These are phyloP conservation scores for Chrysanthemum seticuspe DNA, from an alignment of 129 eudicot species.

Conservation along the genomic window DNA sequence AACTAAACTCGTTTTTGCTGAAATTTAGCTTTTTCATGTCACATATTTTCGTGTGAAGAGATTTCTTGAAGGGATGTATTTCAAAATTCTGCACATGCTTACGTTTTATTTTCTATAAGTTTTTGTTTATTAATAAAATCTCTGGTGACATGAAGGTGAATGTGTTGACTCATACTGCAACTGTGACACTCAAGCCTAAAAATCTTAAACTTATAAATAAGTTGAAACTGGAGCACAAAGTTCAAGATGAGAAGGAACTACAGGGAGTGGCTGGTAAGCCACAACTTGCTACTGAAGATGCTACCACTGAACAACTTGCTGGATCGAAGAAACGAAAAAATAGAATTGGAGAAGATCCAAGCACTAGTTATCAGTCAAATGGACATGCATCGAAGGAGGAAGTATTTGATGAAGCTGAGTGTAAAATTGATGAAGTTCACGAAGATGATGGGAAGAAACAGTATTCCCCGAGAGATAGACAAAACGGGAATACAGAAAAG, in stretches of 20 bases:
- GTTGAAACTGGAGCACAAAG: conserved; percentile 37
- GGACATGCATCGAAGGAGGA: conserved; percentile 18
- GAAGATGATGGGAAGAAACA: conserved; percentile 13
- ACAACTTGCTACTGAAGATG: not conserved
- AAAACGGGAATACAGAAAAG: conserved; percentile 5
- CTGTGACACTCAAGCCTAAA: conserved; percentile 10
- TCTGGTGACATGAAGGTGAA: conserved; percentile 51
- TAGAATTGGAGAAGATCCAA: conserved; percentile 14
- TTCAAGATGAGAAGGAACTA: conserved; percentile 53
- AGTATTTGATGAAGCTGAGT: conserved; percentile 11
- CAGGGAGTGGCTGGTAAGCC: not conserved
- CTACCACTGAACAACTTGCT: not conserved
- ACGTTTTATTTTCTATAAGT: not conserved
- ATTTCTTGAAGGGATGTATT: not conserved
- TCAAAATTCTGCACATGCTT: not conserved
- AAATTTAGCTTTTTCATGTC: not conserved
- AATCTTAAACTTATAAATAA: conserved; percentile 17
- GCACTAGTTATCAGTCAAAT: conserved; percentile 13
- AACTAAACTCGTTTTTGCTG: not conserved
- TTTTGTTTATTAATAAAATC: not conserved
- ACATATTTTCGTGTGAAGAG: not conserved
- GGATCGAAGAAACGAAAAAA: not conserved
- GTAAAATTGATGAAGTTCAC: conserved; percentile 6
- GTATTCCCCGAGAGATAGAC: not conserved
- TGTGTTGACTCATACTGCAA: conserved; percentile 61